phyloP scores from a whole-genome alignment of 1,139 yeast genomes.

The Maudiozyma humilis region DNA sequence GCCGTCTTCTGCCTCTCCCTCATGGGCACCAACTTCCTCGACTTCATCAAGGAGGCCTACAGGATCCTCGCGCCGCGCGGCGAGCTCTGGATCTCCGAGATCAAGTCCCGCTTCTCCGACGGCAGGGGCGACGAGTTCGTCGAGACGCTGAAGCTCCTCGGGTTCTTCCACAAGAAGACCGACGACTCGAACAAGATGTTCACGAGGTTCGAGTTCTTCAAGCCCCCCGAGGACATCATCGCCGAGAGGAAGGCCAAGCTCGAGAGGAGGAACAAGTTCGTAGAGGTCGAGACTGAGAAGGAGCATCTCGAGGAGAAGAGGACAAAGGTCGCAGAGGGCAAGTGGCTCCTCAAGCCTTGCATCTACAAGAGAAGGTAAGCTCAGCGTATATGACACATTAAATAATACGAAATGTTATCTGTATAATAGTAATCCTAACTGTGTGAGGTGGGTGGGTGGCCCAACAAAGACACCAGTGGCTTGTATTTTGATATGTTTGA shows the following conservation, averaged over 20 bases:
- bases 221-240: conserved; percentile 66
- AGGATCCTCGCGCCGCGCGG: conserved; percentile 85
- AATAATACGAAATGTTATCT: not conserved
- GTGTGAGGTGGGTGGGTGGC: too few species aligned
- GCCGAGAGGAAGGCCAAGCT: conserved; percentile 58
- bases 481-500: too few species aligned
- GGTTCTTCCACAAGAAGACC: conserved; percentile 81
- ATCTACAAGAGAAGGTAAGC: conserved; percentile 77
- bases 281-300: conserved; percentile 58
- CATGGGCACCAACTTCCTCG: conserved; percentile 95
- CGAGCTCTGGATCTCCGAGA: conserved; percentile 95
- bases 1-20: conserved; percentile 88
- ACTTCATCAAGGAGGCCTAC: conserved; percentile 82
- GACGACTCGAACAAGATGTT: conserved; percentile 90
- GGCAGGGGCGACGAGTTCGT: conserved; percentile 65
- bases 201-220: conserved; percentile 85
- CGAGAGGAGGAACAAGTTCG: conserved; percentile 59
- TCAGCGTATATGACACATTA: not conserved
- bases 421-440: not conserved
- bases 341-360: conserved; percentile 91
- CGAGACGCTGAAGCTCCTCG: conserved; percentile 62
- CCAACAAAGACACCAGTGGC: too few species aligned
- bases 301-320: conserved; percentile 52
- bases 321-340: conserved; percentile 59
- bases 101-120: conserved; percentile 80